Conservation (phyloP, 192 early-diverging fungal species). For the Martensiomyces pterosporus region DNA sequence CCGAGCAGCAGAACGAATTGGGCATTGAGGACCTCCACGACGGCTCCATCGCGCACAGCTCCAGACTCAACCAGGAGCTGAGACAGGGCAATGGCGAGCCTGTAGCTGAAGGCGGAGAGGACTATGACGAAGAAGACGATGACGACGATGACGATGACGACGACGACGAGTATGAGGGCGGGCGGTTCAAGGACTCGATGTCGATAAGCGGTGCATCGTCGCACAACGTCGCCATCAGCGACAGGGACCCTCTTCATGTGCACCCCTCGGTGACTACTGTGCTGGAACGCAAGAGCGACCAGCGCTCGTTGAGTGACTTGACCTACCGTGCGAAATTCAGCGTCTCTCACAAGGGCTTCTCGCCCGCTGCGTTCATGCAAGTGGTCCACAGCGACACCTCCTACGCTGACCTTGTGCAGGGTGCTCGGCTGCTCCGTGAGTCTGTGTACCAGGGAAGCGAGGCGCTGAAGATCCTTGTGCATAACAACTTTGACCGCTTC, state of each 20-base stretch:
- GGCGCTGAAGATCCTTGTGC: conserved; percentile 82
- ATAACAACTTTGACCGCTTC: conserved; percentile 96
- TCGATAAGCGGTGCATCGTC: conserved; percentile 6
- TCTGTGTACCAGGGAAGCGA: conserved; percentile 81
- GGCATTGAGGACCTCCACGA: conserved; percentile 13
- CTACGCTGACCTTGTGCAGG: conserved; percentile 75
- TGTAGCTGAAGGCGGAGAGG: conserved; percentile 5
- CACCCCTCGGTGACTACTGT: conserved; percentile 34
- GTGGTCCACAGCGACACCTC: conserved; percentile 82
- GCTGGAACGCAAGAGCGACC: conserved; percentile 38
- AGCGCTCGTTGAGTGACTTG: conserved; percentile 34
- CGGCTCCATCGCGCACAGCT: conserved; percentile 9
- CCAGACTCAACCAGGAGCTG: conserved; percentile 15
- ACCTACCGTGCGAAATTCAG: conserved; percentile 45
- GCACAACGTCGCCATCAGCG: conserved; percentile 35
- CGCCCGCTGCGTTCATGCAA: conserved; percentile 71
- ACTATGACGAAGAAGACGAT: conserved; percentile 18
- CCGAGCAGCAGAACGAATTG: conserved; percentile 16
- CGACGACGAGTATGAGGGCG: conserved; percentile 3
- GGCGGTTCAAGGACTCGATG: conserved; percentile 11
- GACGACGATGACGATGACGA: conserved; percentile 15
- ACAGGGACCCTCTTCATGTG: conserved; percentile 46
- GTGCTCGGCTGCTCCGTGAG: conserved; percentile 64
- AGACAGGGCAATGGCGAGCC: conserved; percentile 6
- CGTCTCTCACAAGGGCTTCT: conserved; percentile 54